Evolutionary conservation across 306 rosid species (phyloP).

Genomic region (Coriaria nepalensis): DNA sequence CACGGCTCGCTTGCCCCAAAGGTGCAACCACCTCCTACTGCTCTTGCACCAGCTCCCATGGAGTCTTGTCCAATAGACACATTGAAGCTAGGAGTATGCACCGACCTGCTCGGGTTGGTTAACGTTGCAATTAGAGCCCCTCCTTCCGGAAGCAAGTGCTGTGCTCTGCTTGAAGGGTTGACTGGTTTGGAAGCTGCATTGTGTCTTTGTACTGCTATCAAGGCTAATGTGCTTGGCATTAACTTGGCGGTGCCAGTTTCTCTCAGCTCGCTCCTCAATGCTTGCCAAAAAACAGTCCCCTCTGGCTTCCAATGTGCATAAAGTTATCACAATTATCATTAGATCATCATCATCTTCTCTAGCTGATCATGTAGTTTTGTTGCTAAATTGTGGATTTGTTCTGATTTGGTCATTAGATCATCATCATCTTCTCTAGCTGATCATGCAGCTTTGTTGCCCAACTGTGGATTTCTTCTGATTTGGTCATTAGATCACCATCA

Average conservation of each 20-base stretch:
- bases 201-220: constrained; percentile 72
- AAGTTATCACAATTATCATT: neutral
- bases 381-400: neutral
- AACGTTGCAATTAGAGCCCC: constrained; percentile 37
- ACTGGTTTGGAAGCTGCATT: constrained; percentile 54
- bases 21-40: neutral
- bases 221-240: constrained; percentile 61
- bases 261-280: constrained; percentile 43
- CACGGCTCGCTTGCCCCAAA: too few relatives aligned
- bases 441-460: neutral
- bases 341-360: too few relatives aligned
- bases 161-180: constrained; percentile 52
- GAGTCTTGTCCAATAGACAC: constrained; percentile 43
- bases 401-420: too few relatives aligned
- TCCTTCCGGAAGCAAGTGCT: constrained; percentile 31
- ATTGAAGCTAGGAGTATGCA: constrained; percentile 56
- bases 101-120: constrained; percentile 34
- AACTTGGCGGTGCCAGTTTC: constrained; percentile 51
- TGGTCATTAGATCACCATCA: too few relatives aligned
- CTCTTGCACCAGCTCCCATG: neutral
- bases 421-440: too few relatives aligned
- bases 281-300: constrained; percentile 68
- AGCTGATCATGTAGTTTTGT: neutral
- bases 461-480: neutral
- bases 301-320: constrained; percentile 45